Base-by-base conservation (phyloP, 1,284 basidiomycete species). In the Wolfiporia cocos region DNA sequence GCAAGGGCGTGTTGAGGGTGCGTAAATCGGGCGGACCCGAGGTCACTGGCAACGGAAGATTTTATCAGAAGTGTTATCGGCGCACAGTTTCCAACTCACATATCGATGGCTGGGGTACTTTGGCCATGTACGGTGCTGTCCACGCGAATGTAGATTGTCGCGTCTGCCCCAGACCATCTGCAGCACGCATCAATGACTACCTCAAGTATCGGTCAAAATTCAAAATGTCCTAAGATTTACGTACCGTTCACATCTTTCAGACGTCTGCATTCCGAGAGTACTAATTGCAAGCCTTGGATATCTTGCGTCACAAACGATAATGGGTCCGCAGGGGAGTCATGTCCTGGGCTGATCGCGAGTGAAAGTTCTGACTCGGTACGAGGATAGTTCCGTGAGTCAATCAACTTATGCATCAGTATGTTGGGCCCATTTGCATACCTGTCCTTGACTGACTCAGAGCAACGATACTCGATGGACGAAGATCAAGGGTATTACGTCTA, bases 11-110 rank as follows among this genome's bases (percentile, higher is more conserved):
- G 36, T 58, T 68, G 4, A 62, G 54, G 26, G 65, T 44, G 20
- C 81, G 73, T 17, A 86, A 63, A 60, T 86, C 81, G 30, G 65
- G 65, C 1, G 74, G 73, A 28, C 61, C 54, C 9, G 64, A 53
- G 2, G 66, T 60, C 15, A 63, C 64, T 66, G 45, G 43, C 26
- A 39, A n/a, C n/a, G n/a, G n/a, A n/a, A n/a, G n/a, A n/a, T n/a
- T n/a, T n/a, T n/a, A n/a, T n/a, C n/a, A n/a, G 17, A 30, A 19
- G 28, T 15, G 3, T 12, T 26, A 14, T 29, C 6, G 14, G 36
- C 40, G 12, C 29, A 31, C 43, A 22, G 20, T 2, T 31, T 12
- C 17, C 12, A 37, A 2, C 10, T 39, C 41, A 58, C 66, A 35
- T 49, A 68, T 57, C 52, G 39, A 15, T 7, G 32, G 47, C 46